phyloP scores from a whole-genome alignment of 2,329 filamentous ascomycete species.

The Cercospora sojina region DNA sequence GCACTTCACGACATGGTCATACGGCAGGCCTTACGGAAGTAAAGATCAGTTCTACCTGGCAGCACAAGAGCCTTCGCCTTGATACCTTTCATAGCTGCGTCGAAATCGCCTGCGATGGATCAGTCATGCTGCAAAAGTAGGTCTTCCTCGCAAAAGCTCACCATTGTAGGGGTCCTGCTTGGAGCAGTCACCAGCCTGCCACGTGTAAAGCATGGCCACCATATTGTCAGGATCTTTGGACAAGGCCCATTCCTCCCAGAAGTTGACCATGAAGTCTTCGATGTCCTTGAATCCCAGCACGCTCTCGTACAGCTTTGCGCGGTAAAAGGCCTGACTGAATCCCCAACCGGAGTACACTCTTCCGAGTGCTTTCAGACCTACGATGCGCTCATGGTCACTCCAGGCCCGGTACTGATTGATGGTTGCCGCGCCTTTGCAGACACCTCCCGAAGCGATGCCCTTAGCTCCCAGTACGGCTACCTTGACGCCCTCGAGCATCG shows the following conservation, averaged over 20 bases:
- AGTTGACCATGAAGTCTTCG: conserved; percentile 71
- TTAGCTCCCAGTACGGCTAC: conserved; percentile 59
- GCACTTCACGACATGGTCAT: neutral
- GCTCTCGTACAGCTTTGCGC: conserved; percentile 66
- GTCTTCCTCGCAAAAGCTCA: neutral
- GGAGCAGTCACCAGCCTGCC: conserved; percentile 72
- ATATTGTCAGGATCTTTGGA: conserved; percentile 74
- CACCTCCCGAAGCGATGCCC: conserved; percentile 53
- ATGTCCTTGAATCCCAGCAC: conserved; percentile 64
- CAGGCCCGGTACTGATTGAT: conserved; percentile 30
- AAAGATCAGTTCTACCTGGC: conserved; percentile 71
- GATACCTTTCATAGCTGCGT: conserved; percentile 63
- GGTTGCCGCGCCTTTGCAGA: conserved; percentile 49
- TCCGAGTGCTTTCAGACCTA: conserved; percentile 65
- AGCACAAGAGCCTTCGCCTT: conserved; percentile 71
- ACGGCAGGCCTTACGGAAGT: conserved; percentile 60
- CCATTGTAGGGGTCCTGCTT: conserved; percentile 65
- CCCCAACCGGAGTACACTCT: conserved; percentile 76
- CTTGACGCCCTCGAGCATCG: conserved; percentile 67
- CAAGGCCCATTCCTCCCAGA: conserved; percentile 74
- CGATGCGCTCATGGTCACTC: conserved; percentile 50
- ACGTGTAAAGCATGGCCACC: conserved; percentile 72
- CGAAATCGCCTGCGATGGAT: conserved; percentile 31
- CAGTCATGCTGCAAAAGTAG: conserved; percentile 28
- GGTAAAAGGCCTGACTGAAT: conserved; percentile 76